Evolutionary conservation across 2,329 filamentous ascomycete species (phyloP).

Genomic region (Venturia carpophila): DNA sequence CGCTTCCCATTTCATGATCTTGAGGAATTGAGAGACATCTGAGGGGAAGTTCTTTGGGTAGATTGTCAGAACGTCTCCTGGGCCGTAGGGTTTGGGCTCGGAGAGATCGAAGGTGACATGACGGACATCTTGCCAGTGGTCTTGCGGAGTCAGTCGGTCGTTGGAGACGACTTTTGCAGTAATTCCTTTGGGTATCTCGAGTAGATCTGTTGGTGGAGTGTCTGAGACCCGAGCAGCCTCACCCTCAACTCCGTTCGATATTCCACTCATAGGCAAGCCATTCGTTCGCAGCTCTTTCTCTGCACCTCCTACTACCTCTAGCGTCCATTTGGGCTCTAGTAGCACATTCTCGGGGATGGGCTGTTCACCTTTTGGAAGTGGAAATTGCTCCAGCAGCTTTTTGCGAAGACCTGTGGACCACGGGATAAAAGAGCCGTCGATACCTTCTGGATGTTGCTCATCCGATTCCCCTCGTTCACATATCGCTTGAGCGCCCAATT

Average conservation of each 20-base stretch:
- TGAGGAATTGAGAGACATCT: slow-evolving; percentile 72
- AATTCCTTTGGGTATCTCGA: slow-evolving; percentile 52
- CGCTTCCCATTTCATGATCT: slow-evolving; percentile 68
- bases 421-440: slow-evolving; percentile 72
- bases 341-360: slow-evolving; percentile 68
- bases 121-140: slow-evolving; percentile 92
- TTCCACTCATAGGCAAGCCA: neutral
- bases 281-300: neutral
- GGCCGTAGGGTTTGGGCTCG: slow-evolving; percentile 44
- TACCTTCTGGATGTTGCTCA: slow-evolving; percentile 85
- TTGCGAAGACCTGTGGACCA: slow-evolving; percentile 65
- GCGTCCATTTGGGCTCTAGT: slow-evolving; percentile 65
- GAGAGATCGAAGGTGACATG: slow-evolving; percentile 55
- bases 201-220: slow-evolving; percentile 36
- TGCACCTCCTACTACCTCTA: slow-evolving; percentile 34
- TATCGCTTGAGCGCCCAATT: slow-evolving; percentile 72
- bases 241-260: neutral
- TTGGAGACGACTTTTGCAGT: slow-evolving; percentile 57
- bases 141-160: slow-evolving; percentile 60
- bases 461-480: slow-evolving; percentile 80
- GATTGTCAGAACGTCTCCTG: slow-evolving; percentile 74
- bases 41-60: slow-evolving; percentile 79
- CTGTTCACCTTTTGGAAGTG: slow-evolving; percentile 56
- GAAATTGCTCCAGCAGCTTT: slow-evolving; percentile 58
- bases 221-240: neutral